phyloP scores from a whole-genome alignment of 1,139 yeast species.

The Williopsis jadinii region DNA sequence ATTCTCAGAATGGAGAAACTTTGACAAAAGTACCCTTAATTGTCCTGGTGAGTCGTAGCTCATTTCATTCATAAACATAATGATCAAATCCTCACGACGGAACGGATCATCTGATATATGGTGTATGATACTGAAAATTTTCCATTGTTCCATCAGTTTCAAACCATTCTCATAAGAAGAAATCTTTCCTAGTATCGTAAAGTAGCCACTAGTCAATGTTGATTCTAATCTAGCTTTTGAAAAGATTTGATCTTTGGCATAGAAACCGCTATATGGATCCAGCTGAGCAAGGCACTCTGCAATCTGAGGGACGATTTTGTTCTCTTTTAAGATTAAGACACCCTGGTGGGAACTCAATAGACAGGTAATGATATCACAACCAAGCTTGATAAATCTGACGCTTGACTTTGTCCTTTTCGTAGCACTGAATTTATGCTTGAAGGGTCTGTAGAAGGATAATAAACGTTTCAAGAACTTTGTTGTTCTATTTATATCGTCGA shows the following conservation, averaged over 20 bases:
- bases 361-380: conserved; percentile 64
- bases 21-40: conserved; percentile 57
- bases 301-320: conserved; percentile 76
- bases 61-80: conserved; percentile 51
- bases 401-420: conserved; percentile 44
- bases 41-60: conserved; percentile 62
- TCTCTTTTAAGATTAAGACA: conserved; percentile 52
- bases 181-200: conserved; percentile 69
- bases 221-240: conserved; percentile 50
- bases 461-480: conserved; percentile 83
- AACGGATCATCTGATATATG: conserved; percentile 57
- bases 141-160: conserved; percentile 69
- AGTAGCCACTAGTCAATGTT: conserved; percentile 71
- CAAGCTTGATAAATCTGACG: conserved; percentile 55
- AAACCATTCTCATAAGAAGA: conserved; percentile 57
- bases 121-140: conserved; percentile 71
- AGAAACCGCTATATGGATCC: conserved; percentile 72
- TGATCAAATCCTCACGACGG: conserved; percentile 53
- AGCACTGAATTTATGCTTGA: conserved; percentile 76
- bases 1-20: conserved; percentile 55
- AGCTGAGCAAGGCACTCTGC: conserved; percentile 85
- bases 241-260: conserved; percentile 68
- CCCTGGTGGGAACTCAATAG: conserved; percentile 64
- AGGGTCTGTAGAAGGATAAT: conserved; percentile 84
- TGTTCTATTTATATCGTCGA: conserved; percentile 73